phyloP scores from a whole-genome alignment of 495 filamentous ascomycete genomes.

The Hypomontagnella monticulosa region DNA sequence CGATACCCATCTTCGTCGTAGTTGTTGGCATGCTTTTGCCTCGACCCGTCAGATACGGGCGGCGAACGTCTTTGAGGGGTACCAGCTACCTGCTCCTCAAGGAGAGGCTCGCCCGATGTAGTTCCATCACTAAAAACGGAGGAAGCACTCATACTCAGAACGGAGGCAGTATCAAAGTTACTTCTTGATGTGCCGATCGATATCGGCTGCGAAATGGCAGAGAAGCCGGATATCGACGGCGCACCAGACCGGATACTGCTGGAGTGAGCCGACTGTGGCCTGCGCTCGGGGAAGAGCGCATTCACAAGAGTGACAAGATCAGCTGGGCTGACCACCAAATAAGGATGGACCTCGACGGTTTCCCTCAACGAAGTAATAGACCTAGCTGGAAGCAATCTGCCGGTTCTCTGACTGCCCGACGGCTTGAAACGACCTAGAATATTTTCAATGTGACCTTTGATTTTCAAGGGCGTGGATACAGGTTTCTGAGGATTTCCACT shows the following conservation, averaged over 20 bases:
- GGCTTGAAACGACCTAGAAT: constrained; percentile 74
- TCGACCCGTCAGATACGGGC: constrained; percentile 47
- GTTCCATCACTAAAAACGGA: constrained; percentile 74
- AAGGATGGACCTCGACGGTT: constrained; percentile 75
- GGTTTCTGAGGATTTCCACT: constrained; percentile 59
- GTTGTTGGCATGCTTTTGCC: constrained; percentile 50
- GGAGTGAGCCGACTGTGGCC: constrained; percentile 63
- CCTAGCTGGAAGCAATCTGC: constrained; percentile 71
- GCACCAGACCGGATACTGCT: constrained; percentile 68
- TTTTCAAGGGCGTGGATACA: constrained; percentile 68
- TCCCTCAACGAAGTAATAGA: constrained; percentile 75
- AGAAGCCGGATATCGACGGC: constrained; percentile 73
- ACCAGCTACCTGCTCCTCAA: constrained; percentile 58
- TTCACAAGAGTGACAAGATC: constrained; percentile 77
- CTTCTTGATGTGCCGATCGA: constrained; percentile 53
- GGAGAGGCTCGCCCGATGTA: constrained; percentile 69
- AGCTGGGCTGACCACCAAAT: constrained; percentile 76
- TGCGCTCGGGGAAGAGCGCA: constrained; percentile 72
- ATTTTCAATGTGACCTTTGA: constrained; percentile 78
- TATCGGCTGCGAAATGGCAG: constrained; percentile 60
- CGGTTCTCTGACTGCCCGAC: constrained; percentile 60
- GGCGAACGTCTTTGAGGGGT: constrained; percentile 57
- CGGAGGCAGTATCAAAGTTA: constrained; percentile 66
- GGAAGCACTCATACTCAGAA: constrained; percentile 72
- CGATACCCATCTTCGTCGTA: constrained; percentile 66